Percentiles rank a stretch among this genome's conserved stretches.
Conservation (phyloP, 768 basidiomycete genomes). For the Coprinopsis sp. region DNA sequence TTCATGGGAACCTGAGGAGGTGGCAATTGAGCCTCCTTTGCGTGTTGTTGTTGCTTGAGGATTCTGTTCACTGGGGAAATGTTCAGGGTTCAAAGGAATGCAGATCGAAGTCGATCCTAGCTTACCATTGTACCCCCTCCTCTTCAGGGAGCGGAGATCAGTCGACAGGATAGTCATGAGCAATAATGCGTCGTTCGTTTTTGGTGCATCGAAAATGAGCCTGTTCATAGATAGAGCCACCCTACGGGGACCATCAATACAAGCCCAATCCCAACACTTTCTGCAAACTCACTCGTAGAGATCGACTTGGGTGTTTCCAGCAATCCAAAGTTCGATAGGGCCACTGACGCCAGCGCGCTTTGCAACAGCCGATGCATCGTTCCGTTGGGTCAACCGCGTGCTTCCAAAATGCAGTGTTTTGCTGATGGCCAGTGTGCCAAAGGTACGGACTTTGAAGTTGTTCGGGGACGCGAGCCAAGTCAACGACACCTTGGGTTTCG, state of each 20-base stretch:
- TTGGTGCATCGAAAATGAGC: conserved; percentile 69
- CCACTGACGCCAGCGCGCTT: conserved; percentile 39
- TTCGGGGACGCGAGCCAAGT: conserved; percentile 59
- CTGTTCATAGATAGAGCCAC: conserved; percentile 83
- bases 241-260: conserved; percentile 32
- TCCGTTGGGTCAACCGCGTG: conserved; percentile 43
- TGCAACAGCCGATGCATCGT: conserved; percentile 75
- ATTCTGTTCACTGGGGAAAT: conserved; percentile 78
- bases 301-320: conserved; percentile 70
- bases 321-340: conserved; percentile 75
- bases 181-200: conserved; percentile 82
- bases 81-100: conserved; percentile 12
- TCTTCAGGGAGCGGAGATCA: conserved; percentile 72
- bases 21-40: conserved; percentile 41
- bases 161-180: conserved; percentile 95
- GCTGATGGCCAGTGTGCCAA: conserved; percentile 56
- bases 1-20: neutral
- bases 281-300: conserved; percentile 82
- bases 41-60: conserved; percentile 52
- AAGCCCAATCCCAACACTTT: neutral
- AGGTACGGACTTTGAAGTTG: conserved; percentile 70
- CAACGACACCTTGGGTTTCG: conserved; percentile 54
- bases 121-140: conserved; percentile 82
- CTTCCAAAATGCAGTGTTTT: conserved; percentile 56
- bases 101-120: neutral